Percentiles rank a stretch among this genome's conserved stretches.
phyloP scores from a whole-genome alignment of 371 early-diverging fungal genomes.

The Sporodiniella umbellata region DNA sequence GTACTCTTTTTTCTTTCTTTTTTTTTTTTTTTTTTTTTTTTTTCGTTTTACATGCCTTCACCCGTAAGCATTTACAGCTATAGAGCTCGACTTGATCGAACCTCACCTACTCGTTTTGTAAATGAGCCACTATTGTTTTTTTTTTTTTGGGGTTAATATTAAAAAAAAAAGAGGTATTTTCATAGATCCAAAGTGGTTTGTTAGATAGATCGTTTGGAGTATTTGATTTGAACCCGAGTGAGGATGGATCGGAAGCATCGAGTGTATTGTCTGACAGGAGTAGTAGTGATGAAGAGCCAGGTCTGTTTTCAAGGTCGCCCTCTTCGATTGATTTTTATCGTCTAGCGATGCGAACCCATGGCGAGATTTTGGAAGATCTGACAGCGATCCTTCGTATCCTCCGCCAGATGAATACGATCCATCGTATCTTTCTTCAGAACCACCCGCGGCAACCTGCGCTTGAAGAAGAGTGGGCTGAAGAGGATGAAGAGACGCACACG shows the following conservation, averaged over 20 bases:
- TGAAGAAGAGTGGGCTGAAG: neutral
- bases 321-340: conserved; percentile 16
- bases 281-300: conserved; percentile 11
- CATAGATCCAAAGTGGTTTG: neutral
- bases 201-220: neutral
- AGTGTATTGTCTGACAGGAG: neutral
- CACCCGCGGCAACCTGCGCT: neutral
- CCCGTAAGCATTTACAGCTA: neutral
- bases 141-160: too few relatives aligned
- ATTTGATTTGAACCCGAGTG: neutral
- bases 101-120: neutral
- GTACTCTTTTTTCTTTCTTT: neutral
- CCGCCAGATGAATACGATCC: conserved; percentile 18
- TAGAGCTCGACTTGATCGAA: neutral
- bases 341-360: conserved; percentile 13
- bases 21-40: neutral
- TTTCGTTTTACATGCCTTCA: neutral
- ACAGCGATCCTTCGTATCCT: conserved; percentile 21
- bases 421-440: conserved; percentile 10
- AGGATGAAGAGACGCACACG: conserved; percentile 18
- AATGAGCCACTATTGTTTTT: too few relatives aligned
- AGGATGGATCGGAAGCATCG: neutral
- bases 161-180: neutral
- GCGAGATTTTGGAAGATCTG: conserved; percentile 20
- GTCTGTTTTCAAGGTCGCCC: conserved; percentile 1